Evolutionary conservation across 768 basidiomycete species (phyloP).

Genomic region (Mycena venus): DNA sequence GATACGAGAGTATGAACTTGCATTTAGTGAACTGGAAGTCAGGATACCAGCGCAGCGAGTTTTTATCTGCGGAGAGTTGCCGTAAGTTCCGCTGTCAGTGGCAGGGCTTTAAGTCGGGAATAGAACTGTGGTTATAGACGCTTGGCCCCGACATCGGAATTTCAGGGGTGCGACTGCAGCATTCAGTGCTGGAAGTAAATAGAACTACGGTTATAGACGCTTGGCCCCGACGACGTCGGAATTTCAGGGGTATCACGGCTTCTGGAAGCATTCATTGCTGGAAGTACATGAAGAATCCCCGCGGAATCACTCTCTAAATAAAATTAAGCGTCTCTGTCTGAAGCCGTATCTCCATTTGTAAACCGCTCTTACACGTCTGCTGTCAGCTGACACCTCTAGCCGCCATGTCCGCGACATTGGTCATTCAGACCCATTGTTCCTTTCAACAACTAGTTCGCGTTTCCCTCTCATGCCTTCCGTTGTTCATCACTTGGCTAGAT

Average conservation of each 20-base stretch:
- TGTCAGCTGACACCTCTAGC: no score
- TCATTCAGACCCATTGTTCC: no score
- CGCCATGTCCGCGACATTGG: no score
- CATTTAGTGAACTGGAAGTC: neutral
- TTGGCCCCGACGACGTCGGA: neutral
- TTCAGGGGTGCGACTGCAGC: neutral
- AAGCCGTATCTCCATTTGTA: no score
- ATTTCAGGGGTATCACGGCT: neutral
- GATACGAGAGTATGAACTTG: conserved; percentile 9
- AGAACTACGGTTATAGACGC: neutral
- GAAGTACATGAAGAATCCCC: neutral
- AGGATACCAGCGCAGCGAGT: neutral
- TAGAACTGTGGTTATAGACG: neutral
- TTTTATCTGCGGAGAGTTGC: neutral
- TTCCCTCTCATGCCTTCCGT: no score
- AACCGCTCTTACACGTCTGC: no score
- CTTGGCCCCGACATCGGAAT: conserved; percentile 1
- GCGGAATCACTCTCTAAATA: no score
- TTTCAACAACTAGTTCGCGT: no score
- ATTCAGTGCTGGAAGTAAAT: neutral
- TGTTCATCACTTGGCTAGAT: no score
- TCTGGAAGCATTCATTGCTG: neutral
- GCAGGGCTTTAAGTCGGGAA: neutral
- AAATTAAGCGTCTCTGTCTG: no score
- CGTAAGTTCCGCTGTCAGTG: neutral